Percentiles rank a stretch among this genome's conserved stretches.
Evolutionary conservation across 1,284 basidiomycete genomes (phyloP).

Genomic region (Sutorius eximius): DNA sequence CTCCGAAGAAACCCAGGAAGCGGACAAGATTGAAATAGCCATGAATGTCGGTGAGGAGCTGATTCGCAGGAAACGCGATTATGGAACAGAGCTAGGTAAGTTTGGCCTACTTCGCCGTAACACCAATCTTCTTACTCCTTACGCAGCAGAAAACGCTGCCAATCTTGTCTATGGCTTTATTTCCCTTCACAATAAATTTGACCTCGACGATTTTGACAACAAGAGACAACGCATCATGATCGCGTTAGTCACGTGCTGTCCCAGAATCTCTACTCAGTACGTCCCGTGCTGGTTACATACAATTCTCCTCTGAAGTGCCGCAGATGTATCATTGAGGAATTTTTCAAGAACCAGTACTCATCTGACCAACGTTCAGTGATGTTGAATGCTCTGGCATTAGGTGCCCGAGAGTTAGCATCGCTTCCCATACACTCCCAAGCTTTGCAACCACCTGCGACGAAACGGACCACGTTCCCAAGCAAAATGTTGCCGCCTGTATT

Average conservation of each 20-base stretch:
- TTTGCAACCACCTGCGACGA: slow-evolving; percentile 34
- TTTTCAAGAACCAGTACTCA: slow-evolving; percentile 91
- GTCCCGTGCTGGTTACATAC: slow-evolving; percentile 32
- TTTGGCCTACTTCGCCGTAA: slow-evolving; percentile 6
- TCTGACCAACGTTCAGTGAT: slow-evolving; percentile 81
- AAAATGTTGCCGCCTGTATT: slow-evolving; percentile 71
- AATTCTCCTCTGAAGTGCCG: slow-evolving; percentile 2
- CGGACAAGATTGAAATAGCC: slow-evolving; percentile 76
- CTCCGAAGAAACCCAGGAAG: slow-evolving; percentile 66
- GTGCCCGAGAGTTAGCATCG: slow-evolving; percentile 82
- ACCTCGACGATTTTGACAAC: slow-evolving; percentile 76
- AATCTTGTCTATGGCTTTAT: slow-evolving; percentile 76
- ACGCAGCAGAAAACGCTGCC: slow-evolving; percentile 81
- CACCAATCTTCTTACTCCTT: slow-evolving; percentile 1
- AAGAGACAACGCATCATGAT: slow-evolving; percentile 76
- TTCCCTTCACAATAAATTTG: slow-evolving; percentile 81
- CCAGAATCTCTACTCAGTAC: slow-evolving; percentile 76
- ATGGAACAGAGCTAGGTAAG: slow-evolving; percentile 83
- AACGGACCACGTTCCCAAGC: slow-evolving; percentile 66
- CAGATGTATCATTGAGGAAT: slow-evolving; percentile 87
- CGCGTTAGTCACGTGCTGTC: slow-evolving; percentile 80
- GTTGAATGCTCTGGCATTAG: slow-evolving; percentile 82
- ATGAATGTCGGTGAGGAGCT: slow-evolving; percentile 77
- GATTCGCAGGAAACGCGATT: slow-evolving; percentile 77
- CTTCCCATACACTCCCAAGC: slow-evolving; percentile 52